A percentile compares a stretch with the other conserved stretches of the same genome.
Evolutionary conservation across 495 filamentous ascomycete species (phyloP).

Genomic region (Aspergillus ostianus): DNA sequence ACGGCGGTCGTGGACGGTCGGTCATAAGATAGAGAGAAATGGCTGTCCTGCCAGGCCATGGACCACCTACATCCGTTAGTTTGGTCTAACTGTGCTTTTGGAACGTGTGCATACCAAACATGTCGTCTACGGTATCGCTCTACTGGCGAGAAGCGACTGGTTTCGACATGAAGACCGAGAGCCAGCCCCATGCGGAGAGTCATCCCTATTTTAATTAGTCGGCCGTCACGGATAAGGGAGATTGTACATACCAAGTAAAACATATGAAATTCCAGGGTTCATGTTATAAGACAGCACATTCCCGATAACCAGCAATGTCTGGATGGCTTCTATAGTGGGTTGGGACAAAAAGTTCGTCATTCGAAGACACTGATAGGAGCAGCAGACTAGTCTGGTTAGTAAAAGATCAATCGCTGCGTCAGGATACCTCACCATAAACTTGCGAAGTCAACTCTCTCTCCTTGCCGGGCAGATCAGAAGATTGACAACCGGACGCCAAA

Average conservation of each 20-base stretch:
- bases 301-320: conserved; percentile 56
- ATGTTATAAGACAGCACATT: conserved; percentile 64
- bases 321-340: conserved; percentile 57
- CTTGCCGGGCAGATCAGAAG: conserved; percentile 63
- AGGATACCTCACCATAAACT: conserved; percentile 47
- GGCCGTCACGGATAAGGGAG: background rate
- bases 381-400: conserved; percentile 46
- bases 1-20: conserved; percentile 53
- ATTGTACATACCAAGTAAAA: conserved; percentile 42
- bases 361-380: conserved; percentile 61
- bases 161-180: conserved; percentile 54
- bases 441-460: conserved; percentile 58
- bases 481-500: conserved; percentile 79
- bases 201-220: conserved; percentile 34
- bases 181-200: conserved; percentile 58
- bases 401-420: background rate
- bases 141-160: conserved; percentile 43
- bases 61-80: conserved; percentile 45
- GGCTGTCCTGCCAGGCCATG: conserved; percentile 61
- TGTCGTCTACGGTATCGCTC: conserved; percentile 42
- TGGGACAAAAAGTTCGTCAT: conserved; percentile 61
- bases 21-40: conserved; percentile 61
- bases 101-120: conserved; percentile 34
- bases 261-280: conserved; percentile 63
- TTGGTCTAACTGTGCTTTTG: background rate